Base-by-base conservation (phyloP, 2,329 filamentous ascomycete species). In the Fusarium hostae region DNA sequence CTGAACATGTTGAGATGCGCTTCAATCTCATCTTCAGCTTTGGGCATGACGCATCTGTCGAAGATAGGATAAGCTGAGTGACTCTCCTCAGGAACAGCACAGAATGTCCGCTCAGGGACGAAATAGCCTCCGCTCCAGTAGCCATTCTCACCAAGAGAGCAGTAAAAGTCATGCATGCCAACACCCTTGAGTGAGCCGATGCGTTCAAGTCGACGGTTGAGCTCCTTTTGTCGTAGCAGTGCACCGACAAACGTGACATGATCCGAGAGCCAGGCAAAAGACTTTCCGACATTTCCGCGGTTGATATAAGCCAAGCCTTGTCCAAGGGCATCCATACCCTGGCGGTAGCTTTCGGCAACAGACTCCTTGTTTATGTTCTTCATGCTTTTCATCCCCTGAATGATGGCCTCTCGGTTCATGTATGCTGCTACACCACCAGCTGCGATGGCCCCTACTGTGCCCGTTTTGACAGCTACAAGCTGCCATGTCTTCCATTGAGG, bases 161-260 rank as follows among this genome's bases (percentile, higher is more conserved):
- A 92, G 79, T 95, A 96, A 63, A 95, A 89, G 76, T 95, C 92
- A 22, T 88, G 87, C 72, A 94, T 90, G 0, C 91, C 91, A 2
- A 97, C 84, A 0, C 88, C 88, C 47, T 88, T 86, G 2, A 92
- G 84, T 3, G 85, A 80, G 0, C 87, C 87, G 55, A 95, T 83
- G 59, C 88, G 85, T 64, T 89, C 87, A 5, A 97, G 83, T 20
- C 94, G 87, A 45, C 87, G 86, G 60, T 87, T 88, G 67, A 97
- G 82, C 75, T 96, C 92, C 37, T 91, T 89, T 20, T 90, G 89
- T 58, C 92, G 91, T 72, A 94, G 87, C 4, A 97, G 85, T 48
- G 92, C 91, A 0, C 94, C 93, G 3, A 97, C 92, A 76, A 97
- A 97, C 39, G 94, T 93, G 56, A 97, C 88, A 79, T 97, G 94